phyloP scores from a whole-genome alignment of 78 protist genomes.

The Dictyostelium brefeldianum region DNA sequence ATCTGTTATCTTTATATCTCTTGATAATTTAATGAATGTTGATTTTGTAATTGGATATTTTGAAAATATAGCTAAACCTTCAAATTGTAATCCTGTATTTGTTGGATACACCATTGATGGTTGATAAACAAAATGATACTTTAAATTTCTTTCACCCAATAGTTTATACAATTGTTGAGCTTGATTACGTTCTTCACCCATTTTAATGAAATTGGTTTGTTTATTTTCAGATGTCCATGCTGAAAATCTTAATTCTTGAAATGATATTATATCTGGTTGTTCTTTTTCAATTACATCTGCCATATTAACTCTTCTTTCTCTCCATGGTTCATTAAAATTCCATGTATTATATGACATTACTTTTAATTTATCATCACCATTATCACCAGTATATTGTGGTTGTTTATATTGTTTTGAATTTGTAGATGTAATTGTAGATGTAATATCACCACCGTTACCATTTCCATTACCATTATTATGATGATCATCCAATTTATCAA shows the following conservation, averaged over 20 bases:
- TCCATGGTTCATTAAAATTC: constrained; percentile 71
- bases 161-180: constrained; percentile 40
- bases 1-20: neutral
- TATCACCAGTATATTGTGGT: neutral
- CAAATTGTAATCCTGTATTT: constrained; percentile 6
- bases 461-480: neutral
- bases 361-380: neutral
- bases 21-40: constrained; percentile 12
- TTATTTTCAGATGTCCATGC: constrained; percentile 35
- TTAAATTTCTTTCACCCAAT: constrained; percentile 12
- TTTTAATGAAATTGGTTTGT: neutral
- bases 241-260: constrained; percentile 50
- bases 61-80: constrained; percentile 62
- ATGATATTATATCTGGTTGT: constrained; percentile 47
- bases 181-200: constrained; percentile 68
- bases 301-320: constrained; percentile 24
- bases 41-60: constrained; percentile 10
- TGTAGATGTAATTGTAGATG: neutral
- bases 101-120: constrained; percentile 59
- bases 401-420: neutral
- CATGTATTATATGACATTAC: constrained; percentile 57
- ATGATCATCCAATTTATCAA: neutral
- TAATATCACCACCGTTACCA: neutral
- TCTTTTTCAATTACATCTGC: constrained; percentile 15
- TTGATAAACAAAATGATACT: constrained; percentile 28